Percentiles rank a stretch among this genome's conserved stretches.
These are phyloP conservation scores for Zopfia rhizophila DNA, from an alignment of 2,329 filamentous ascomycete genomes.

Conservation along the genomic window DNA sequence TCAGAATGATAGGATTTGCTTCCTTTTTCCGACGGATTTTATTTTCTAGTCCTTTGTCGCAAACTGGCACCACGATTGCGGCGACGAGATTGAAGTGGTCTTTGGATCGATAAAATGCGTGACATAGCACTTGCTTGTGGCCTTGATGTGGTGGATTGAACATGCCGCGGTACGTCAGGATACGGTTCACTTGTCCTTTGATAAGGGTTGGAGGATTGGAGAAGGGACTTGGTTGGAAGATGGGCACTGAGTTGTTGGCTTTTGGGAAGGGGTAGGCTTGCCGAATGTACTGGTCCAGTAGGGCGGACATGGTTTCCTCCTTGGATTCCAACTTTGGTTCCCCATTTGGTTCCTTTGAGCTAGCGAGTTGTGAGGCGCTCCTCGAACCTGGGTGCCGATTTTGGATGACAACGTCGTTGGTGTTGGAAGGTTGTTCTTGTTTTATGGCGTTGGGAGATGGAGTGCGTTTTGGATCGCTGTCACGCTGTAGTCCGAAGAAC, in stretches of 20 bases:
- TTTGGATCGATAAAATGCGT: constrained; percentile 6
- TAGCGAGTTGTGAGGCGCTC: too few species aligned
- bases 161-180: constrained; percentile 2
- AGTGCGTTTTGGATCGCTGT: too few species aligned
- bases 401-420: too few species aligned
- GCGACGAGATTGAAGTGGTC: constrained; percentile 5
- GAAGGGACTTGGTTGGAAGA: constrained; percentile 1
- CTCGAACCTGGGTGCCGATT: too few species aligned
- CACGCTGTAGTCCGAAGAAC: too few species aligned
- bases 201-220: neutral
- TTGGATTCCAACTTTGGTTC: too few species aligned
- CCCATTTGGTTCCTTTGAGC: too few species aligned
- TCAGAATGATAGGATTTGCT: neutral
- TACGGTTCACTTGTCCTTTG: neutral
- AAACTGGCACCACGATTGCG: neutral
- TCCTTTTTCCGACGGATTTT: neutral
- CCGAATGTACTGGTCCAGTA: constrained; percentile 4
- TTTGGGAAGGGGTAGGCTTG: neutral
- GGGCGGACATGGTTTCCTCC: too few species aligned
- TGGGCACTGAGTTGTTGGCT: too few species aligned
- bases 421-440: too few species aligned
- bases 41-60: neutral
- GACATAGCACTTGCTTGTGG: constrained; percentile 8
- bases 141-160: constrained; percentile 12
- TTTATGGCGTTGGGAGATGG: too few species aligned